These are phyloP conservation scores for Tetrahymena elliotti DNA, from an alignment of 73 alveolate genomes.

Conservation along the genomic window DNA sequence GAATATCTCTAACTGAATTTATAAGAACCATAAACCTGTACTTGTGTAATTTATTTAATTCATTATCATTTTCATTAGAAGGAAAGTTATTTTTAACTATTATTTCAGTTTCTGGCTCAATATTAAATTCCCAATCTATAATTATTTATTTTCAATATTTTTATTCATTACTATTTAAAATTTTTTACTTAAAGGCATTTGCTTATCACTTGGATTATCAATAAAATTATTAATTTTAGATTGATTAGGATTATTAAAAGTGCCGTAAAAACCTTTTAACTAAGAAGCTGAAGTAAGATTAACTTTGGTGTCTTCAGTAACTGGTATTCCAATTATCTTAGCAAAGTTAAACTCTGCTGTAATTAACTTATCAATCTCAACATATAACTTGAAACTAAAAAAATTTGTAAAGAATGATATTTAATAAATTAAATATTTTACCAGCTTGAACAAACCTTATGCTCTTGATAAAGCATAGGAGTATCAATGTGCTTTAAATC, in stretches of 20 bases:
- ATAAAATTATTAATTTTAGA: neutral
- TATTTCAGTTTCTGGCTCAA: neutral
- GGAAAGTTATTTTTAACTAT: neutral
- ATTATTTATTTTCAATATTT: neutral
- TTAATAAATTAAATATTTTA: neutral
- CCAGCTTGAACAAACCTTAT: constrained; percentile 74
- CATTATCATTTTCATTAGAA: neutral
- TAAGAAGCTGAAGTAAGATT: neutral
- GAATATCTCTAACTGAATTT: neutral
- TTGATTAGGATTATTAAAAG: neutral
- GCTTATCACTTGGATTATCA: neutral
- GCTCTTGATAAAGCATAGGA: constrained; percentile 70
- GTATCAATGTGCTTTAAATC: constrained; percentile 66
- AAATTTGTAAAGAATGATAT: neutral
- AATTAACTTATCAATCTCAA: neutral
- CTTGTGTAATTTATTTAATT: neutral
- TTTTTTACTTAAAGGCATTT: neutral
- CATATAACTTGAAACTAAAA: neutral
- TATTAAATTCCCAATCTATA: neutral
- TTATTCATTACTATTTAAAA: neutral
- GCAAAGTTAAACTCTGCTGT: neutral
- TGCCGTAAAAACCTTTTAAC: neutral
- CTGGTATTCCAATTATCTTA: neutral
- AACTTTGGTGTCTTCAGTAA: neutral
- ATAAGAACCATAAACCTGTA: neutral